These are phyloP conservation scores for Tetratostichococcus sp. DNA, from an alignment of 139 green algal species.

Conservation along the genomic window DNA sequence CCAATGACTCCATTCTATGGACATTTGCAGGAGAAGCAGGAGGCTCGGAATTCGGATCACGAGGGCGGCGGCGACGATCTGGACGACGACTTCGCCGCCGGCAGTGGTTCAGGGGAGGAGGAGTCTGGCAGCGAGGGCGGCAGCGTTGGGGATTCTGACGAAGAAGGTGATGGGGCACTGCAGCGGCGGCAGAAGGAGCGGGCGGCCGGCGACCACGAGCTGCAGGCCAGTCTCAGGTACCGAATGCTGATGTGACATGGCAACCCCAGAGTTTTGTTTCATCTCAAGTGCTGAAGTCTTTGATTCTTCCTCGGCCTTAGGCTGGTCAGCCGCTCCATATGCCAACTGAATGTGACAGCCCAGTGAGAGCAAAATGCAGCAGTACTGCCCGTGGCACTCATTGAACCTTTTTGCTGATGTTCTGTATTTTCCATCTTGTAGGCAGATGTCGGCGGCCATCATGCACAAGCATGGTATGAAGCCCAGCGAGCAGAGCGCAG, in stretches of 20 bases:
- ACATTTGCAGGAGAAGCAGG: slow-evolving; percentile 13
- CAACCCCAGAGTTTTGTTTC: slow-evolving; percentile 1
- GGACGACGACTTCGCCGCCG: slow-evolving; percentile 34
- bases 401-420: too few relatives aligned
- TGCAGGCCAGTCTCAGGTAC: slow-evolving; percentile 55
- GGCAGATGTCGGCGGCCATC: slow-evolving; percentile 22
- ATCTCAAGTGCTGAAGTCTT: too few relatives aligned
- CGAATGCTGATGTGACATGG: too few relatives aligned
- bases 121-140: slow-evolving; percentile 33
- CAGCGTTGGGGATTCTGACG: slow-evolving; percentile 22
- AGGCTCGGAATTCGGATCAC: not conserved
- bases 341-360: too few relatives aligned
- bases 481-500: slow-evolving; percentile 13
- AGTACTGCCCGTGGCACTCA: too few relatives aligned
- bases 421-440: not conserved
- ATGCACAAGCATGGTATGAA: slow-evolving; percentile 31
- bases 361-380: too few relatives aligned
- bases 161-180: slow-evolving; percentile 20
- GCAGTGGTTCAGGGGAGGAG: slow-evolving; percentile 16
- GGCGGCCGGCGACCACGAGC: slow-evolving; percentile 64
- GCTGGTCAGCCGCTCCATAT: too few relatives aligned
- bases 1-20: not conserved
- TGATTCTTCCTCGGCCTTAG: too few relatives aligned
- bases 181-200: slow-evolving; percentile 8
- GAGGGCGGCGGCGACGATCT: slow-evolving; percentile 41